Evolutionary conservation across 768 basidiomycete species (phyloP), one percentile per base, ranked within the genome.

Genomic region (Hydnomerulius pinastri): DNA sequence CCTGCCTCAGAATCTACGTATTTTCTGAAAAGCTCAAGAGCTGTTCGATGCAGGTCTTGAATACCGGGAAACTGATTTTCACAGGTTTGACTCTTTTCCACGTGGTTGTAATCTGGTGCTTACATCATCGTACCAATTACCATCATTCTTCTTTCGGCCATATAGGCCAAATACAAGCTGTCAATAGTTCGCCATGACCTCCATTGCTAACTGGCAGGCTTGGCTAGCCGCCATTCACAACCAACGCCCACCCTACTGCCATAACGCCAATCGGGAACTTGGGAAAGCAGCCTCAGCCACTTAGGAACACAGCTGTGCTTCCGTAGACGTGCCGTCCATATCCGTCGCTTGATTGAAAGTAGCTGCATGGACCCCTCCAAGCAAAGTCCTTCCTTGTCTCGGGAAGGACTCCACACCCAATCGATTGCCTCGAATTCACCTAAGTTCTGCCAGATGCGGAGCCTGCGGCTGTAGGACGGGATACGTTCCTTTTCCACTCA

Each of bases 381-480:
- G n/a, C n/a, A n/a, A n/a, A n/a, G n/a, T n/a, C n/a, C 6, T 17
- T 37, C 4, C 36, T 37, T 17, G n/a, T 18, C 11, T 6, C 23
- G 38, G 38, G 23, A 7, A 12, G 11, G 12, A 12, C 20, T 27
- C 43, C 25, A 38, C 28, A 18, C 12, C n/a, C 35, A 41, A 44
- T 43, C 9, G 48, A 50, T 46, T 21, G 23, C 28, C 35, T 49
- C 20, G 20, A 18, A 8, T 39, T 8, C 12, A 8, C 20, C 20
- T 4, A 28, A 27, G 17, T 5, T 43, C 4, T 43, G 27, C 53
- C 46, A 30, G 7, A 56, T 52, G 39, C 36, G 35, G 46, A 20
- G 28, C 24, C 15, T 40, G 50, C 56, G 62, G 62, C 35, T 28
- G 18, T 64, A 61, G 43, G 48, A 33, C 49, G 58, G 53, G 9